These are phyloP conservation scores for Apiospora koreana DNA, from an alignment of 2,329 filamentous ascomycete genomes.

Conservation along the genomic window DNA sequence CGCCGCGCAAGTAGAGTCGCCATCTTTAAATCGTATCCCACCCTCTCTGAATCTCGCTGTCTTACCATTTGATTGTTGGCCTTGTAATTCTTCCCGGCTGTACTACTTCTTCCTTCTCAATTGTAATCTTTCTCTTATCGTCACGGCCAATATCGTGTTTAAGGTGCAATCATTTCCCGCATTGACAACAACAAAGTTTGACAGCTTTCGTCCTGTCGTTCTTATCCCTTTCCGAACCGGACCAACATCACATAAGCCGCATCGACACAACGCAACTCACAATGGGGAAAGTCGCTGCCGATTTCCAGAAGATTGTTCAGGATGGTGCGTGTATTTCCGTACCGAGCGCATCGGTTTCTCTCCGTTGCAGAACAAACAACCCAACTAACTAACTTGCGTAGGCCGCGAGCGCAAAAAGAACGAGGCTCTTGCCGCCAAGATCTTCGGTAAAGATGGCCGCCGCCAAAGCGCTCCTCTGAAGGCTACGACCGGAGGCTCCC, in stretches of 20 bases:
- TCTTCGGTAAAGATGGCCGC: constrained; percentile 62
- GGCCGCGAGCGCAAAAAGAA: constrained; percentile 71
- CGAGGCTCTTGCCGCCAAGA: constrained; percentile 69
- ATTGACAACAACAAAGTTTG: not conserved
- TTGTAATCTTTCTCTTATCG: not conserved
- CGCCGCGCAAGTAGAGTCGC: not conserved
- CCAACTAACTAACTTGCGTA: constrained; percentile 25
- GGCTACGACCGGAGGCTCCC: constrained; percentile 50
- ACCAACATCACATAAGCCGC: not conserved
- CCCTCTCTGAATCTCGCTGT: not conserved
- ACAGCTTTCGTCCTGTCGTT: not conserved
- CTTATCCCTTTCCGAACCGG: not conserved
- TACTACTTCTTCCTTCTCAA: not conserved
- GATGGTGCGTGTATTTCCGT: constrained; percentile 39
- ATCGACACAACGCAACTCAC: constrained; percentile 15
- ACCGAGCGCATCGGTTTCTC: not conserved
- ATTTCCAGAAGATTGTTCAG: constrained; percentile 58
- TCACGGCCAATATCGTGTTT: not conserved
- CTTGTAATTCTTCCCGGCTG: not conserved
- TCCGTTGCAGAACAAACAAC: not conserved
- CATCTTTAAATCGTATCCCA: constrained; percentile 1
- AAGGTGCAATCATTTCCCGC: not conserved
- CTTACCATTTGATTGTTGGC: not conserved
- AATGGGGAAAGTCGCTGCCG: constrained; percentile 47
- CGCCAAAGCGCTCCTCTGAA: constrained; percentile 60